Evolutionary conservation across 192 early-diverging fungal genomes (phyloP).

Genomic region (Coemansia umbellata): DNA sequence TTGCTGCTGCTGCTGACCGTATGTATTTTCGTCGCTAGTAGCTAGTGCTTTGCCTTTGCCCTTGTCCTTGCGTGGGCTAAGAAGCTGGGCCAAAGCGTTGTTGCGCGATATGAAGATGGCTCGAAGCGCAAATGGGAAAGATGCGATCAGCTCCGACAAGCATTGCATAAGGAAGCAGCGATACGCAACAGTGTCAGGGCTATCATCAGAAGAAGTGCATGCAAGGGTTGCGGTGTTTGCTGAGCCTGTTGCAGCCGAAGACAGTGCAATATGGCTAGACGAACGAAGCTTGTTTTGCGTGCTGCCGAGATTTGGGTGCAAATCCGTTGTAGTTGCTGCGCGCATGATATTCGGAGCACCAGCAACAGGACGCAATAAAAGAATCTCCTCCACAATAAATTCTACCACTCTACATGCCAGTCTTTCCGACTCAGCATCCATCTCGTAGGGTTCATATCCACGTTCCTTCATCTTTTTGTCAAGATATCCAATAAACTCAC

Average conservation of each 20-base stretch:
- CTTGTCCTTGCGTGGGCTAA: conserved; percentile 42
- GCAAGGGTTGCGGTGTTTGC: background rate
- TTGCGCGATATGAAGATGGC: conserved; percentile 39
- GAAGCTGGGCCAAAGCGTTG: conserved; percentile 4
- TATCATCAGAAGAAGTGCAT: conserved; percentile 15
- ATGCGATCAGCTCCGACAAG: conserved; percentile 81
- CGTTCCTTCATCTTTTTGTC: conserved; percentile 25
- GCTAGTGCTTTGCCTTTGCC: conserved; percentile 22
- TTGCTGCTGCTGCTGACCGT: conserved; percentile 6
- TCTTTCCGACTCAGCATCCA: conserved; percentile 38
- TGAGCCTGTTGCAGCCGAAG: conserved; percentile 1
- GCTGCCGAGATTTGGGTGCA: background rate
- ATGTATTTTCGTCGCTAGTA: conserved; percentile 4
- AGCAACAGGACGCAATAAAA: conserved; percentile 24
- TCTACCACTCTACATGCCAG: conserved; percentile 43
- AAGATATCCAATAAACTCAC: conserved; percentile 23
- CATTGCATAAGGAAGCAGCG: conserved; percentile 83
- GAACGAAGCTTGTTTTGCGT: conserved; percentile 24
- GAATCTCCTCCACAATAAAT: conserved; percentile 43
- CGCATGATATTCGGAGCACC: conserved; percentile 6
- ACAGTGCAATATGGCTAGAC: conserved; percentile 9
- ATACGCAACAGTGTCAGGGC: conserved; percentile 46
- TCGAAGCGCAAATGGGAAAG: conserved; percentile 62
- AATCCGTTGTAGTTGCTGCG: background rate
- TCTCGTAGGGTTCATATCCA: conserved; percentile 33